Evolutionary conservation across 139 green algal species (phyloP), one percentile per base, ranked within the genome.

Genomic region (Auxenochlorella protothecoides): DNA sequence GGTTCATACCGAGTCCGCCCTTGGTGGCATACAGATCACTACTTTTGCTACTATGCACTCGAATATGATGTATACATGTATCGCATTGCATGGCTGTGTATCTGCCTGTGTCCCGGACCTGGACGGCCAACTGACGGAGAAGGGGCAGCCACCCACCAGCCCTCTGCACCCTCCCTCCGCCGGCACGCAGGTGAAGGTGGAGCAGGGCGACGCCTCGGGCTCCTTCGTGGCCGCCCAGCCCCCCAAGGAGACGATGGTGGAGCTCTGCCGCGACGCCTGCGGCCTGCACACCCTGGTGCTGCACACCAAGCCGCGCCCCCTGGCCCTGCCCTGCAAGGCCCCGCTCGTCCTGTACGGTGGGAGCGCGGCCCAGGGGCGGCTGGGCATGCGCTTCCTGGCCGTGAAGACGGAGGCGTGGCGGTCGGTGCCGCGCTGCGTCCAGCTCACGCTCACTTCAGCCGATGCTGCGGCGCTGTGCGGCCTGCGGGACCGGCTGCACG

Each of bases 351-450:
- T 82, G 65, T 82, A 82, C 44, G 68, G 62, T 15, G 56, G 27
- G 7, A n/a, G 77, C 14, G 67, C 79, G 55, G 13, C 60, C 9
- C 66, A 74, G 68, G 77, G 77, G 5, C 77, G 75, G 63, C 68
- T 82, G 11, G 77, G 77, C 64, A 68, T 82, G 6, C 74, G 71
- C 68, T 82, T 82, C 68, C 56, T 78, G 63, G 55, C 65, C 27
- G 74, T 79, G 52, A 78, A 78, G 69, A 27, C 59, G 8, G 72
- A 79, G 56, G 60, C 55, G 9, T 78, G 71, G 71, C 4, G 3
- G 51, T 9, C 12, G n/a, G 8, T 62, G 53, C 63, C 63, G 11
- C 69, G 69, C 63, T 75, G 71, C 72, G 61, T 76, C 44, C 72
- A 76, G 72, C 65, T 76, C 4, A 76, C 55, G 64, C 59, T 76